phyloP scores from a whole-genome alignment of 108 stramenopile genomes.

The Chaetoceros muelleri region DNA sequence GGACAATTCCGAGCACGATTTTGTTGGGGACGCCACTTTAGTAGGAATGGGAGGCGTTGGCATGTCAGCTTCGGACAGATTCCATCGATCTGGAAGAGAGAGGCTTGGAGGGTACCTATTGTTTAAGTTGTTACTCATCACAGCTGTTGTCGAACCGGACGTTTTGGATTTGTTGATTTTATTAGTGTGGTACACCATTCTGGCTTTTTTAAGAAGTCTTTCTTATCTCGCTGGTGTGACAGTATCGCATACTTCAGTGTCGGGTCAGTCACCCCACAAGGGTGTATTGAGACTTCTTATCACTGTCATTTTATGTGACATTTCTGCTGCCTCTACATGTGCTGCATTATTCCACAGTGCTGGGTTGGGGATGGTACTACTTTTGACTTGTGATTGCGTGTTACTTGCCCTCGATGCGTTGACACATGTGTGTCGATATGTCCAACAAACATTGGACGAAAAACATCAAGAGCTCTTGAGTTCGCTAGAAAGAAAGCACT shows the following conservation, averaged over 20 bases:
- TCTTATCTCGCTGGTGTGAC: conserved; percentile 41
- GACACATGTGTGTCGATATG: conserved; percentile 32
- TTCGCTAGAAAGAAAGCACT: conserved; percentile 30
- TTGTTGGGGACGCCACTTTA: background rate
- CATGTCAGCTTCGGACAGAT: background rate
- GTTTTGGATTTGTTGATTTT: conserved; percentile 56
- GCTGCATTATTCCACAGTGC: conserved; percentile 36
- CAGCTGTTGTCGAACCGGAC: conserved; percentile 55
- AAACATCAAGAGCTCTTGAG: conserved; percentile 17
- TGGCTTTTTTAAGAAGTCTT: conserved; percentile 52
- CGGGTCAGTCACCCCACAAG: conserved; percentile 32
- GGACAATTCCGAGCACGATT: background rate
- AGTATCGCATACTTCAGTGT: conserved; percentile 25
- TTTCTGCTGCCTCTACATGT: conserved; percentile 33
- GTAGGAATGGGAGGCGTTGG: background rate
- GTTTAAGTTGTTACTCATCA: conserved; percentile 64
- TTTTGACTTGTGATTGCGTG: conserved; percentile 59
- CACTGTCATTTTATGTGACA: conserved; percentile 35
- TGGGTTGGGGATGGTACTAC: conserved; percentile 46
- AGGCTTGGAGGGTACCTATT: conserved; percentile 52
- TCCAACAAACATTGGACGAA: conserved; percentile 24
- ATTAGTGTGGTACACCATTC: conserved; percentile 52
- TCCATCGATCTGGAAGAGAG: conserved; percentile 26
- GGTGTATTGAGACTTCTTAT: conserved; percentile 46
- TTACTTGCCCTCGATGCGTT: conserved; percentile 37